Evolutionary conservation across 2,329 filamentous ascomycete genomes (phyloP), one percentile per base, ranked within the genome.

Genomic region (Thielaviopsis ethacetica): DNA sequence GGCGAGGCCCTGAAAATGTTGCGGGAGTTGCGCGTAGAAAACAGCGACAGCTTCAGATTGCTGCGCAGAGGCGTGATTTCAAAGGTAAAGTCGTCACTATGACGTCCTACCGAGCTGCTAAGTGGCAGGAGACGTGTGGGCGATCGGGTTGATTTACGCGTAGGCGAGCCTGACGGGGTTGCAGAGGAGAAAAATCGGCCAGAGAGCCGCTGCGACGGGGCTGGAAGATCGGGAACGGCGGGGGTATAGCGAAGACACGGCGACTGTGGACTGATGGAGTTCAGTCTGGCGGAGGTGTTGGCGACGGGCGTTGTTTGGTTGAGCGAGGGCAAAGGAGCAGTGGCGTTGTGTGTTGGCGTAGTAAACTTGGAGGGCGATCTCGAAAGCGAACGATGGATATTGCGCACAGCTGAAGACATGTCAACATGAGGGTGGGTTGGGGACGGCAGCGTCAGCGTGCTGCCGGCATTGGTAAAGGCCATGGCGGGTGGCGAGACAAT

Each of bases 321-420:
- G 50, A 22, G 59, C 41, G 26, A n/a, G 10, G 38, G 38, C 12
- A 44, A n/a, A 44, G 38, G 12, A 17, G 38, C 38, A n/a, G 38
- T 44, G 13, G 38, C 17, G 17, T 15, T 44, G 38, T 44, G 38
- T 17, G 41, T 44, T 10, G 59, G 41, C 12, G 62, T 51, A 41
- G 59, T 60, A 51, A 93, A 91, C 70, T 93, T 95, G 34, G 91
- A 95, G 12, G 91, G 91, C n/a, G 91, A 96, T 66, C 90, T 82
- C 60, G 91, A 96, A 63, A 96, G 77, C 26, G 91, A 95, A 65
- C 89, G 86, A 64, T 91, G 81, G 61, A 96, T 76, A 66, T 89
- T 87, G 67, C 88, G 82, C 63, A 95, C 86, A 61, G 87, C 85
- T 56, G 87, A 83, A 62, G 86, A 85, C 63, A 88, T 83, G 73